phyloP scores from a whole-genome alignment of 192 early-diverging fungal species.

The Linnemannia exigua region DNA sequence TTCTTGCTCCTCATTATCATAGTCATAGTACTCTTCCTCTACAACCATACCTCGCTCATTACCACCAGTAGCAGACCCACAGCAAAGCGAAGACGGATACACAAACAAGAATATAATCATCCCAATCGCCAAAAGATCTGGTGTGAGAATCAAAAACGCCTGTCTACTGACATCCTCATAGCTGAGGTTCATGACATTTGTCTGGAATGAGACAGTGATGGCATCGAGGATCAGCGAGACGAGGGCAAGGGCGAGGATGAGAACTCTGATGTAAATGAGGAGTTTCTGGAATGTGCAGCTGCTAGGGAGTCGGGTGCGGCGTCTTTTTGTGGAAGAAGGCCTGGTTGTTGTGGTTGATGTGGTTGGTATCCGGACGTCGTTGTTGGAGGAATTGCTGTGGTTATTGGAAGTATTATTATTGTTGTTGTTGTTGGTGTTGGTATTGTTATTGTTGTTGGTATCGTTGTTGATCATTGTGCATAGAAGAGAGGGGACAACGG shows the following conservation, averaged over 20 bases:
- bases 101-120: constrained; percentile 21
- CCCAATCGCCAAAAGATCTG: constrained; percentile 32
- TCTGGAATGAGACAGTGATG: constrained; percentile 44
- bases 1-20: neutral
- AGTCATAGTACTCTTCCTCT: neutral
- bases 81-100: constrained; percentile 6
- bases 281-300: constrained; percentile 10
- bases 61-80: neutral
- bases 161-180: constrained; percentile 13
- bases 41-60: no score
- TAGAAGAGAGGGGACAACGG: neutral
- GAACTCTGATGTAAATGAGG: constrained; percentile 15
- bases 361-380: neutral
- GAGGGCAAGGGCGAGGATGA: constrained; percentile 29
- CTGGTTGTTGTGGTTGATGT: neutral
- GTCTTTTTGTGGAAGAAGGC: neutral
- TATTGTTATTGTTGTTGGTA: neutral
- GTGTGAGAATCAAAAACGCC: constrained; percentile 19
- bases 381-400: neutral
- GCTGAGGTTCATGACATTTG: constrained; percentile 38
- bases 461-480: neutral
- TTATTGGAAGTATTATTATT: neutral
- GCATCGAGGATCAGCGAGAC: constrained; percentile 46
- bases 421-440: constrained; percentile 2
- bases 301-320: neutral